A percentile compares a stretch with the other conserved stretches of the same genome.
phyloP scores from a whole-genome alignment of 306 rosid species.

The Rubus idaeus region DNA sequence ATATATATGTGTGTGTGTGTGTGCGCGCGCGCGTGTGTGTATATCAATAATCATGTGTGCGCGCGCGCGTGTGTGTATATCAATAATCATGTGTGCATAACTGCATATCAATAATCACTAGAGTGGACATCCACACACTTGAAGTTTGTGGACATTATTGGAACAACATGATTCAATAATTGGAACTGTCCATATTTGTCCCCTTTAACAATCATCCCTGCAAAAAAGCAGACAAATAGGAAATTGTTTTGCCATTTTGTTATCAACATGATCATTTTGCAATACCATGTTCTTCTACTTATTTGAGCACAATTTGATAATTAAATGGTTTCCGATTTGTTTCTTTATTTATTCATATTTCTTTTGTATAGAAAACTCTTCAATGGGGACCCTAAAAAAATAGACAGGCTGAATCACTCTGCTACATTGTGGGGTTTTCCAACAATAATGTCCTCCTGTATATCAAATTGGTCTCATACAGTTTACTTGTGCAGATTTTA shows the following conservation, averaged over 20 bases:
- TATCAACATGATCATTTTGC: neutral
- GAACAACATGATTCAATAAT: neutral
- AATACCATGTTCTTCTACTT: neutral
- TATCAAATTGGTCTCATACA: slow-evolving; percentile 15
- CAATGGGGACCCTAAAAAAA: neutral
- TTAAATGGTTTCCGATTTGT: neutral
- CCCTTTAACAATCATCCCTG: neutral
- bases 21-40: too few species aligned
- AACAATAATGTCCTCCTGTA: neutral
- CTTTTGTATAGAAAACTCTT: neutral
- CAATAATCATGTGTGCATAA: too few species aligned
- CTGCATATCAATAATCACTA: neutral
- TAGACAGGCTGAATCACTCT: neutral
- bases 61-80: too few species aligned
- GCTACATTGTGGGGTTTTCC: neutral
- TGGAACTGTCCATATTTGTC: neutral
- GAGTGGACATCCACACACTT: neutral
- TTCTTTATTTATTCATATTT: neutral
- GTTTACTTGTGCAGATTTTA: slow-evolving; percentile 57
- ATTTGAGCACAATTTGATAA: neutral
- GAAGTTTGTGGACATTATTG: neutral
- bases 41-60: too few species aligned
- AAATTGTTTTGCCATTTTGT: neutral
- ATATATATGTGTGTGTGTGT: too few species aligned
- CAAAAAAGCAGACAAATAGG: neutral